Percentiles rank a stretch among this genome's conserved stretches.
These are phyloP conservation scores for Phytopythium helicoides DNA, from an alignment of 352 stramenopile genomes.

Conservation along the genomic window DNA sequence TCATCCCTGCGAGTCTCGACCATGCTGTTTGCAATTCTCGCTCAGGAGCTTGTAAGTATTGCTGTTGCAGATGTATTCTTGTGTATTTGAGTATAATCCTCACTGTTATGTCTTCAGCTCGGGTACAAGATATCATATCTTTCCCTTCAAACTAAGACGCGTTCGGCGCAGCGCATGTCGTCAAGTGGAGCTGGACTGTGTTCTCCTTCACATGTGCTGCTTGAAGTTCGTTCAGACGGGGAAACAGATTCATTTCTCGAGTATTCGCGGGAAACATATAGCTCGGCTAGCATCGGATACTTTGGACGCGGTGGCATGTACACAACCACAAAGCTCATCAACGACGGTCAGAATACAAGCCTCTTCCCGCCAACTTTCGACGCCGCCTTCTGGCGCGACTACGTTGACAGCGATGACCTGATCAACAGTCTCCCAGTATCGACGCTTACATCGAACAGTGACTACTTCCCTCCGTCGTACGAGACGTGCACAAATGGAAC, in stretches of 20 bases:
- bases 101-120: too few species aligned
- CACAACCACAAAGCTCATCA: conserved; percentile 33
- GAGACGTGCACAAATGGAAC: conserved; percentile 17
- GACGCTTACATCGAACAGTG: conserved; percentile 16
- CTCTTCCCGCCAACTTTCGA: conserved; percentile 17
- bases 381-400: conserved; percentile 55
- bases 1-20: conserved; percentile 32
- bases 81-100: too few species aligned
- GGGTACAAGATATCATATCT: conserved; percentile 46
- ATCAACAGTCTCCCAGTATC: conserved; percentile 26
- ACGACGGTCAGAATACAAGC: conserved; percentile 19
- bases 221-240: conserved; percentile 21
- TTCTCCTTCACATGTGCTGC: conserved; percentile 22
- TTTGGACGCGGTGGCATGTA: conserved; percentile 33
- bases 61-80: too few species aligned
- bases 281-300: conserved; percentile 36
- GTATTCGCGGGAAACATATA: conserved; percentile 35
- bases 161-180: conserved; percentile 43
- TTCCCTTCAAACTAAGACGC: conserved; percentile 7
- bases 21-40: conserved; percentile 44
- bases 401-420: conserved; percentile 19
- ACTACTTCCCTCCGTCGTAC: conserved; percentile 23
- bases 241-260: conserved; percentile 3
- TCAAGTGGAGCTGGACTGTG: conserved; percentile 22
- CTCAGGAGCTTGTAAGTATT: conserved; percentile 21